phyloP scores from a whole-genome alignment of 495 filamentous ascomycete genomes.

The Annulohypoxylon moriforme region DNA sequence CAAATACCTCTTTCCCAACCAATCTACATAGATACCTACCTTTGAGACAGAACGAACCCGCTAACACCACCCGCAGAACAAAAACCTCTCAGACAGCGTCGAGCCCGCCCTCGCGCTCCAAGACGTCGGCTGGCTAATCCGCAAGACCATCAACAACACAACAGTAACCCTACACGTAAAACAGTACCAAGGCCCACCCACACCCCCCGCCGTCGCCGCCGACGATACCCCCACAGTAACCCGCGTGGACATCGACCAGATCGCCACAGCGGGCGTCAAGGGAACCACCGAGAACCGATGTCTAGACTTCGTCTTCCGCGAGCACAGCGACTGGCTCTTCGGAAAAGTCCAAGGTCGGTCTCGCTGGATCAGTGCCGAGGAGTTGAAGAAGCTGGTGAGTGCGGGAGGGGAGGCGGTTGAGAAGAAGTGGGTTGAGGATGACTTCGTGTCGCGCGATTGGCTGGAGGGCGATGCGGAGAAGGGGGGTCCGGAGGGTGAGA shows the following conservation, averaged over 20 bases:
- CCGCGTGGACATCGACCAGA: slow-evolving; percentile 86
- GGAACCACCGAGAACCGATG: slow-evolving; percentile 77
- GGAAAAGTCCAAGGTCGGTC: slow-evolving; percentile 73
- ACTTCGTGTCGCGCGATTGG: slow-evolving; percentile 64
- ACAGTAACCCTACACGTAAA: slow-evolving; percentile 77
- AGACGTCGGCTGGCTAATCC: slow-evolving; percentile 83
- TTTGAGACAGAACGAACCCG: no score
- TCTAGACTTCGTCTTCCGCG: slow-evolving; percentile 75
- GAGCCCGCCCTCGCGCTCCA: slow-evolving; percentile 83
- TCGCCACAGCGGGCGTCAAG: slow-evolving; percentile 77
- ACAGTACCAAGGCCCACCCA: slow-evolving; percentile 66
- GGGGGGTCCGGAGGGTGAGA: slow-evolving; percentile 61
- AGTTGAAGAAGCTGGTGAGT: slow-evolving; percentile 38
- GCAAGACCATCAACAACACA: slow-evolving; percentile 78
- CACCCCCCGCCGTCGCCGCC: slow-evolving; percentile 51
- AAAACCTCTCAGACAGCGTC: slow-evolving; percentile 75
- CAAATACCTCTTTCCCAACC: neutral
- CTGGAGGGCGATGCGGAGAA: slow-evolving; percentile 61
- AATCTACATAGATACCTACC: slow-evolving; percentile 1
- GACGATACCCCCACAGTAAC: slow-evolving; percentile 54
- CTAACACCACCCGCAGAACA: slow-evolving; percentile 60
- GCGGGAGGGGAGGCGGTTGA: slow-evolving; percentile 38
- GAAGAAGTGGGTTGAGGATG: slow-evolving; percentile 49
- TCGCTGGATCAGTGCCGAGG: slow-evolving; percentile 58
- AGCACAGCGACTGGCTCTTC: slow-evolving; percentile 84